Evolutionary conservation across 768 basidiomycete species (phyloP).

Genomic region (Trametopsis cervina): DNA sequence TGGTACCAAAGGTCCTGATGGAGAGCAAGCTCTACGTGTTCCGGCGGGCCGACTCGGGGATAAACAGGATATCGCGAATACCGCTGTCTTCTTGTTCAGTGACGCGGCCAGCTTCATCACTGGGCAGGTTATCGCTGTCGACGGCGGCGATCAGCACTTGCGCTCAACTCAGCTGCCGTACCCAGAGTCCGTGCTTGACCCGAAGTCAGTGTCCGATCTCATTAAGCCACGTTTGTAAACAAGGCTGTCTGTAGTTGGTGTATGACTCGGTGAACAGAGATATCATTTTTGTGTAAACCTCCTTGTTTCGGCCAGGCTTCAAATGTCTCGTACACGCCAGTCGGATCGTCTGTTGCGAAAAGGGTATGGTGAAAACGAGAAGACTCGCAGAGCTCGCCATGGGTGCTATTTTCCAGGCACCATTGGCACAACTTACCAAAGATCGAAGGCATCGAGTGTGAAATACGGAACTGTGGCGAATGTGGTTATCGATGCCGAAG

Average conservation of each 20-base stretch:
- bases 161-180: slow-evolving; percentile 47
- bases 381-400: too few species aligned
- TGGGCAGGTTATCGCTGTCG: slow-evolving; percentile 67
- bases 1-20: slow-evolving; percentile 15
- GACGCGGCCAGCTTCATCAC: slow-evolving; percentile 71
- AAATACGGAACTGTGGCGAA: background rate
- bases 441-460: too few species aligned
- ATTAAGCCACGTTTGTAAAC: slow-evolving; percentile 39
- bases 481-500: background rate
- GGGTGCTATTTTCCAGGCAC: too few species aligned
- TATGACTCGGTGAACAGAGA: background rate
- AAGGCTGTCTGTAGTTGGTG: background rate
- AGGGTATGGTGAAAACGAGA: background rate
- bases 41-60: slow-evolving; percentile 47
- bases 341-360: background rate
- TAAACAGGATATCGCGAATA: slow-evolving; percentile 60
- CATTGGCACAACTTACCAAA: too few species aligned
- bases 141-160: slow-evolving; percentile 57
- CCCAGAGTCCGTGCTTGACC: slow-evolving; percentile 57
- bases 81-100: slow-evolving; percentile 77
- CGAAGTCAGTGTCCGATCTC: slow-evolving; percentile 39
- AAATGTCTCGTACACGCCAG: background rate
- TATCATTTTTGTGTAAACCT: background rate
- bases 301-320: background rate
- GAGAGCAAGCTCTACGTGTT: slow-evolving; percentile 15